Base-by-base conservation (phyloP, 202 grass and related monocot genomes). In the Eragrostis tef region DNA sequence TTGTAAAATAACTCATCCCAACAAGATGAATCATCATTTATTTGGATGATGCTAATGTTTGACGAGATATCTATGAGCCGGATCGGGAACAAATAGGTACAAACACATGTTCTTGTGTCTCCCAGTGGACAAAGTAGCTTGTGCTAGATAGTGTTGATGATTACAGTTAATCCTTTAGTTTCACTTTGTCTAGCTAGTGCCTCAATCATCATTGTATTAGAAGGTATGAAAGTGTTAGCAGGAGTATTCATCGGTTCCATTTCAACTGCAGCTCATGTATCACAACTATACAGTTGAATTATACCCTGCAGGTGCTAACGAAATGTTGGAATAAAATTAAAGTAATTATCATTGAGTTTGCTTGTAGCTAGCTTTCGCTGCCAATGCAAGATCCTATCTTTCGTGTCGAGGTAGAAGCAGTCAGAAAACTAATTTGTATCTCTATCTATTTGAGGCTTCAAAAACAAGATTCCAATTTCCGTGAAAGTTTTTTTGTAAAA, bases 81-180 rank as follows among this genome's bases (percentile, higher is more conserved):
- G 24, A 31, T 11, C 19, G 24, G 27, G 12, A 24, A 79, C 19
- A 19, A 52, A 19, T 8, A 34, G 29, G 31, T 27, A 66, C 8
- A 31, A 58, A 0, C 52, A 22, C 77, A 68, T 20, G 76, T 22
- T 54, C 63, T 79, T 42, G 63, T 67, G 63, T 67, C 42, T 67
- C 63, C 48, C 29, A 54, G 7, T 68, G 20, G 5, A 17, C 48
- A 68, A 54, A 43, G 62, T 34, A 25, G 53, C 9, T 56, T 39
- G 34, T 5, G 34, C 34, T 39, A 39, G 20, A 49, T 41, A 7
- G 26, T 41, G n/a, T 56, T 68, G 14, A 79, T 79, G 63, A 69
- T 79, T 68, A 5, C 34, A 19, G 2, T 43, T 44, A 26, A 56
- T 53, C 14, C 0, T 42, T 79, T 44, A 14, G 9, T 67, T 53